Conservation (phyloP, 768 basidiomycete genomes). For the Suillus brevipes region DNA sequence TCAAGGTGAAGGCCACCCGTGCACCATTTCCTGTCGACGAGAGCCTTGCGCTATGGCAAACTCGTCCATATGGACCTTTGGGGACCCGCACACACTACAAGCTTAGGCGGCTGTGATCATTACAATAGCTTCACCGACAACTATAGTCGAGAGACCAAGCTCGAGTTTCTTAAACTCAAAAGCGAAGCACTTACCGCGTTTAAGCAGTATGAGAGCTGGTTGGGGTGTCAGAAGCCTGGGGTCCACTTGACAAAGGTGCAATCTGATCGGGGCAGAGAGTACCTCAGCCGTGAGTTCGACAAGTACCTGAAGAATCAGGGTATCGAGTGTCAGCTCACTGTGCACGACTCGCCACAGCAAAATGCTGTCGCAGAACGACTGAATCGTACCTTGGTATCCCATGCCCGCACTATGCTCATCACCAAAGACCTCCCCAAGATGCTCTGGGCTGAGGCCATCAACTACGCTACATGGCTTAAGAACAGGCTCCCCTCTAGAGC, state of each 20-base stretch:
- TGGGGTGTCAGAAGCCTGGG: too few relatives aligned
- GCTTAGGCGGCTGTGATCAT: constrained; percentile 18
- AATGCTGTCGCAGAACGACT: constrained; percentile 33
- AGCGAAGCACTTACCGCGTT: too few relatives aligned
- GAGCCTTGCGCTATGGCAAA: constrained; percentile 3
- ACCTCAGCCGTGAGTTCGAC: too few relatives aligned
- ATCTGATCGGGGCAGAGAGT: too few relatives aligned
- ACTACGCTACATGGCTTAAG: constrained; percentile 36
- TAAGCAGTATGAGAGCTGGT: too few relatives aligned
- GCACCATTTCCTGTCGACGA: too few relatives aligned
- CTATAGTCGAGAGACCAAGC: too few relatives aligned
- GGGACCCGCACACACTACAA: background rate
- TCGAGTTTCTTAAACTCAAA: too few relatives aligned
- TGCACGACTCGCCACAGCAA: constrained; percentile 33
- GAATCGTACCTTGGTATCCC: too few relatives aligned
- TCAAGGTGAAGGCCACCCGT: constrained; percentile 19
- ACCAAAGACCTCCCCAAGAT: constrained; percentile 22
- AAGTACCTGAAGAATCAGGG: constrained; percentile 19
- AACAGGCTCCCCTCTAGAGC: constrained; percentile 33
- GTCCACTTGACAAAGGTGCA: constrained; percentile 5
- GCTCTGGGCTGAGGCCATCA: constrained; percentile 19
- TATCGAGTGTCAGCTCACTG: constrained; percentile 32
- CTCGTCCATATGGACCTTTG: constrained; percentile 7
- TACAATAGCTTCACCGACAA: constrained; percentile 25
- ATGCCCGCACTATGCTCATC: constrained; percentile 21